phyloP scores from a whole-genome alignment of 306 rosid genomes.

The Cucurbita moschata region DNA sequence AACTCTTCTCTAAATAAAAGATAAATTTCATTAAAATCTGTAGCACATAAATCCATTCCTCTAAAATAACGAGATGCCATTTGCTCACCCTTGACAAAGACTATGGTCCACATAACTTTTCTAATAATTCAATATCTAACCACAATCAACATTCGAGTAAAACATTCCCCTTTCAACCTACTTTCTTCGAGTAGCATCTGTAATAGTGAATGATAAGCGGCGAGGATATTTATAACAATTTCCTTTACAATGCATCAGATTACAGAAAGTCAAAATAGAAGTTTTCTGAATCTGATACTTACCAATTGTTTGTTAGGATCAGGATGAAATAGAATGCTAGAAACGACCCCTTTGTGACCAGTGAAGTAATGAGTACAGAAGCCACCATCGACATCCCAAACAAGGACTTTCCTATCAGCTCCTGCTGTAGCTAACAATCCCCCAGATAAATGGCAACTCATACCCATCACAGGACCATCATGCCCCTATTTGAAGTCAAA shows the following conservation, averaged over 20 bases:
- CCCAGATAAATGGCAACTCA: slow-evolving; percentile 76
- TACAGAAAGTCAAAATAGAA: background rate
- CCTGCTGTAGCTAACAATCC: slow-evolving; percentile 90
- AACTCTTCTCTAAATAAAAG: background rate
- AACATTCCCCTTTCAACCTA: background rate
- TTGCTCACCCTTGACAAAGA: background rate
- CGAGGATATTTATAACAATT: background rate
- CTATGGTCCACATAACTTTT: background rate
- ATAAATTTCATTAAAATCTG: background rate
- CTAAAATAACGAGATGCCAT: background rate
- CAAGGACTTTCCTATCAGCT: slow-evolving; percentile 81
- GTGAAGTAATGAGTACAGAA: slow-evolving; percentile 83
- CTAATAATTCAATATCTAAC: background rate
- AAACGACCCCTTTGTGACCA: slow-evolving; percentile 79
- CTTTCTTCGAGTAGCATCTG: background rate
- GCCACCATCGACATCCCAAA: slow-evolving; percentile 93
- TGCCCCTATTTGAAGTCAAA: slow-evolving; percentile 46
- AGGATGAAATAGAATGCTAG: slow-evolving; percentile 64
- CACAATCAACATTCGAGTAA: background rate
- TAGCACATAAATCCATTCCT: background rate
- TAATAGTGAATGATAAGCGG: background rate
- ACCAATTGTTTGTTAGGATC: slow-evolving; percentile 59
- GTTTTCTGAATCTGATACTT: slow-evolving; percentile 13
- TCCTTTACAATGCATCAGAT: background rate
- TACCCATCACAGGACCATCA: slow-evolving; percentile 89